Percentiles rank a stretch among this genome's conserved stretches.
Evolutionary conservation across 352 stramenopile species (phyloP).

Genomic region (Globisporangium abappressorium): DNA sequence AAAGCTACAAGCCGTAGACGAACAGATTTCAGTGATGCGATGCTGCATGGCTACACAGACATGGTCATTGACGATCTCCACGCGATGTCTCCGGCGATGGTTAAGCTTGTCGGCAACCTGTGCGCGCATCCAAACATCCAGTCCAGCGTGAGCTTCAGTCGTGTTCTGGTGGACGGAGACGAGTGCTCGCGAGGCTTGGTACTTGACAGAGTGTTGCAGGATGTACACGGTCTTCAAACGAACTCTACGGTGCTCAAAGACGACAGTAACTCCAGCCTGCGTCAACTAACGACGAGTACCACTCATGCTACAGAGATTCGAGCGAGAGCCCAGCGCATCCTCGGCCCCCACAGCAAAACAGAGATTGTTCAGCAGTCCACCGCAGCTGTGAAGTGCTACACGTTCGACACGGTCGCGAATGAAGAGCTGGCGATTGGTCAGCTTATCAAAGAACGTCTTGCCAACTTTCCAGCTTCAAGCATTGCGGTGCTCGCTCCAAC

Average conservation of each 20-base stretch:
- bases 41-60: constrained; percentile 51
- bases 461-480: constrained; percentile 4
- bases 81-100: constrained; percentile 64
- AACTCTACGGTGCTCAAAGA: neutral
- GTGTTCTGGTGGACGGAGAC: constrained; percentile 28
- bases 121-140: constrained; percentile 37
- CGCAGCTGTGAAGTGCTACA: constrained; percentile 13
- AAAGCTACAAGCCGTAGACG: neutral
- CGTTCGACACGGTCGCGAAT: constrained; percentile 19
- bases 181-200: constrained; percentile 31
- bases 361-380: neutral
- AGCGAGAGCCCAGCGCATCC: constrained; percentile 3
- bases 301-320: constrained; percentile 9
- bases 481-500: constrained; percentile 39
- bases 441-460: constrained; percentile 13
- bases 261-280: neutral
- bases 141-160: constrained; percentile 58
- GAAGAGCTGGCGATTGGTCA: constrained; percentile 21
- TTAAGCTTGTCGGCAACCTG: constrained; percentile 38
- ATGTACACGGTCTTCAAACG: neutral
- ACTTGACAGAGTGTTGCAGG: constrained; percentile 35
- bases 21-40: constrained; percentile 32
- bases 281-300: neutral
- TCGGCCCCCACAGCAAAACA: neutral
- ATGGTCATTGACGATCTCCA: constrained; percentile 73